A percentile compares a stretch with the other conserved stretches of the same genome.
These are phyloP conservation scores for Aureobasidium namibiae DNA, from an alignment of 2,329 filamentous ascomycete species.

Conservation along the genomic window DNA sequence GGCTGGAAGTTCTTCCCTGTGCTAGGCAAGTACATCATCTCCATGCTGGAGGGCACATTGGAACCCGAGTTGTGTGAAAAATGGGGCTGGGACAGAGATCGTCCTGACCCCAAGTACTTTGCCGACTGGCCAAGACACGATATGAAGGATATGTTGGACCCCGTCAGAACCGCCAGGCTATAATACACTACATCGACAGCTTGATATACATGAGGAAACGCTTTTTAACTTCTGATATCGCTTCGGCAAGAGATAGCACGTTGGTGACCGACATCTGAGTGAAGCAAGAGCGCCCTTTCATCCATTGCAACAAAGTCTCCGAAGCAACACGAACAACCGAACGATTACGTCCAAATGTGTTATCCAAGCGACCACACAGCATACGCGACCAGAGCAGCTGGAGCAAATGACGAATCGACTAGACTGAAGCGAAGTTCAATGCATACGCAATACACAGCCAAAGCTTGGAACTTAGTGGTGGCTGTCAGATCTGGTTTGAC, in stretches of 20 bases:
- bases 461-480: no score
- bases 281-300: background rate
- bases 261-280: background rate
- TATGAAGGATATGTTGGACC: slow-evolving; percentile 45
- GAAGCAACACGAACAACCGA: background rate
- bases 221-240: background rate
- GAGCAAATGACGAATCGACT: no score
- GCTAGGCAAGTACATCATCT: slow-evolving; percentile 27
- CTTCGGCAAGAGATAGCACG: background rate
- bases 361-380: background rate
- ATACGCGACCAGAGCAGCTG: background rate
- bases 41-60: slow-evolving; percentile 32
- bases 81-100: slow-evolving; percentile 54
- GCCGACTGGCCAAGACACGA: slow-evolving; percentile 51
- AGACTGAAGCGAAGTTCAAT: no score
- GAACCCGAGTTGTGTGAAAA: slow-evolving; percentile 35
- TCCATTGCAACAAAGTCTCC: background rate
- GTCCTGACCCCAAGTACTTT: slow-evolving; percentile 45
- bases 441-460: background rate
- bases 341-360: background rate
- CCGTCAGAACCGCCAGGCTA: slow-evolving; percentile 16
- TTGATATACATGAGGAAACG: slow-evolving; percentile 10
- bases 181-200: slow-evolving; percentile 7
- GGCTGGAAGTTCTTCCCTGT: slow-evolving; percentile 32
- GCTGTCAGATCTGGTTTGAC: no score